phyloP scores from a whole-genome alignment of 306 rosid genomes.

The Rosa multiflora region DNA sequence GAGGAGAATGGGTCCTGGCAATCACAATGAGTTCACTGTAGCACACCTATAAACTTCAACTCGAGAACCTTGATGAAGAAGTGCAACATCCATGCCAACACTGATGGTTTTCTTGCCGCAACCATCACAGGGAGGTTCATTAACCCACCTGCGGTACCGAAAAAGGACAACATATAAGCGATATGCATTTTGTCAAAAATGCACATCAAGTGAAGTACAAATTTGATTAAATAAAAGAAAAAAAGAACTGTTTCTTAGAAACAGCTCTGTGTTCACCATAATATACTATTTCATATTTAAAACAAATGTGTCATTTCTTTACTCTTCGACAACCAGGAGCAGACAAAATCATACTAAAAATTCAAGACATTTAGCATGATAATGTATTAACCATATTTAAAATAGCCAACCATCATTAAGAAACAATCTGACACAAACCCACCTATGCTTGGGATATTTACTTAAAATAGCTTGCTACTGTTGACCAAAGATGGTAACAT shows the following conservation, averaged over 20 bases:
- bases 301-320: background rate
- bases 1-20: background rate
- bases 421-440: background rate
- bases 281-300: background rate
- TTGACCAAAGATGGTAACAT: background rate
- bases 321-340: background rate
- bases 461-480: background rate
- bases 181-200: constrained; percentile 12
- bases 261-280: background rate
- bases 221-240: background rate
- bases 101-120: constrained; percentile 58
- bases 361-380: background rate
- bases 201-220: background rate
- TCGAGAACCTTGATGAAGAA: constrained; percentile 55
- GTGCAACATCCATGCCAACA: constrained; percentile 53
- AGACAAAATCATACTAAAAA: background rate
- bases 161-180: background rate
- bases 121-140: constrained; percentile 68
- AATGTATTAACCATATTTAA: background rate
- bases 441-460: background rate
- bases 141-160: constrained; percentile 67
- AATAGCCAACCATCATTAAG: background rate
- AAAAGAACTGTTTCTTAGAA: background rate
- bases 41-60: constrained; percentile 74
- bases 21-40: constrained; percentile 8